phyloP scores from a whole-genome alignment of 257 asterid genomes.

The Hygrophila difformis region DNA sequence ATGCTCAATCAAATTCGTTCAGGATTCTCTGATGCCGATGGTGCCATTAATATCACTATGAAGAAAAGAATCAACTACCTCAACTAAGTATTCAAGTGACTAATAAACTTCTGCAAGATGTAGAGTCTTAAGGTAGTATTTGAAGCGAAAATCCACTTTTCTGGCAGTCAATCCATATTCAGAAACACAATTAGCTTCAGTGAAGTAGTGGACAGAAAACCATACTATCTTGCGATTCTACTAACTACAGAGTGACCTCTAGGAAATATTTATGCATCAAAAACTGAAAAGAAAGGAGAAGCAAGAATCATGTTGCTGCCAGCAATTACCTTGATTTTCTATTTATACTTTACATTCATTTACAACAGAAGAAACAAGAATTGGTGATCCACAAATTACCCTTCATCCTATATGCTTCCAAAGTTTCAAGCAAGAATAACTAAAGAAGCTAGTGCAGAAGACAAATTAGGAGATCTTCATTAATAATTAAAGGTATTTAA shows the following conservation, averaged over 20 bases:
- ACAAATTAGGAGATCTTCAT: not conserved
- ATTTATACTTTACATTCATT: not conserved
- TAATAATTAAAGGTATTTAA: not conserved
- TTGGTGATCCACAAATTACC: constrained; percentile 1
- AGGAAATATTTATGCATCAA: not conserved
- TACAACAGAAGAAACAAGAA: constrained; percentile 4
- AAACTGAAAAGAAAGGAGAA: not conserved
- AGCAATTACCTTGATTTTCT: not conserved
- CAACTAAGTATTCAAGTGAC: no score
- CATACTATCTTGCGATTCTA: not conserved
- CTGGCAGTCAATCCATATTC: no score
- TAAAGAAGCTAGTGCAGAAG: constrained; percentile 4
- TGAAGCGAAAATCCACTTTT: no score
- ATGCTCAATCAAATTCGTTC: no score
- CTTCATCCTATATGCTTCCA: constrained; percentile 4
- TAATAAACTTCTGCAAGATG: no score
- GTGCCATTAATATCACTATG: no score
- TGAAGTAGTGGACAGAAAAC: not conserved
- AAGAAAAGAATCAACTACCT: no score
- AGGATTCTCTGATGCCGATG: no score
- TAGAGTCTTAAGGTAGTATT: no score
- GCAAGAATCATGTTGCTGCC: constrained; percentile 1
- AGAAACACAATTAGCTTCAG: no score
- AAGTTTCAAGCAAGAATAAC: constrained; percentile 1
- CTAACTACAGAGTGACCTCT: not conserved